phyloP scores from a whole-genome alignment of 768 basidiomycete genomes.

The Hypholoma sublateritium region DNA sequence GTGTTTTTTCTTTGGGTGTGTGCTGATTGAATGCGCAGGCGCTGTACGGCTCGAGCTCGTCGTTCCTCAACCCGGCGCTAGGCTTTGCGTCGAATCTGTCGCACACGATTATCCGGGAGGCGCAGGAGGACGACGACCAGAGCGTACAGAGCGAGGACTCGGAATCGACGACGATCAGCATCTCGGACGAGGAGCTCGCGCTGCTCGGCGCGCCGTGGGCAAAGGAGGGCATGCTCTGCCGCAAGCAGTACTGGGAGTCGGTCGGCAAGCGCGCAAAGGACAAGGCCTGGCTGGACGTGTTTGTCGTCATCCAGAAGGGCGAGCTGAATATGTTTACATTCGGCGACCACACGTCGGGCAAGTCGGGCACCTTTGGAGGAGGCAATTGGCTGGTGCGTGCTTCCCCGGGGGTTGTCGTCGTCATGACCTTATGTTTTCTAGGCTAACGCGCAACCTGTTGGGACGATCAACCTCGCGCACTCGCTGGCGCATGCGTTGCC shows the following conservation, averaged over 20 bases:
- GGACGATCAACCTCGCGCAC: constrained; percentile 83
- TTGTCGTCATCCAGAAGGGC: constrained; percentile 94
- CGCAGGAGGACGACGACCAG: constrained; percentile 85
- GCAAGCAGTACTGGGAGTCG: constrained; percentile 93
- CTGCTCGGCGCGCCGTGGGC: constrained; percentile 97
- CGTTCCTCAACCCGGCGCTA: constrained; percentile 81
- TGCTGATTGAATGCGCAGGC: constrained; percentile 36
- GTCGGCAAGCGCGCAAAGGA: constrained; percentile 82
- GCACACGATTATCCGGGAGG: constrained; percentile 93
- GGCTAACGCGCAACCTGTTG: constrained; percentile 86
- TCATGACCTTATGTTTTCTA: constrained; percentile 30
- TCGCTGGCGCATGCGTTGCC: constrained; percentile 86
- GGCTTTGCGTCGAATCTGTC: constrained; percentile 97
- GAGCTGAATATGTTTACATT: constrained; percentile 96
- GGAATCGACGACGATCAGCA: constrained; percentile 73
- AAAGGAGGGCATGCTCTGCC: constrained; percentile 94
- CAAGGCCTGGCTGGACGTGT: constrained; percentile 92
- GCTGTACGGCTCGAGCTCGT: constrained; percentile 60
- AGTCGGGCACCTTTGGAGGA: constrained; percentile 76
- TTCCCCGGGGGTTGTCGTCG: not conserved
- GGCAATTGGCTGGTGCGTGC: constrained; percentile 95
- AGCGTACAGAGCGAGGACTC: constrained; percentile 68
- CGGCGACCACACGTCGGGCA: constrained; percentile 68
- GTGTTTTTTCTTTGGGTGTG: not conserved
- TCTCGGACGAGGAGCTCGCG: constrained; percentile 94